Conservation (phyloP, 495 filamentous ascomycete species). For the Penicillium verhagenii region DNA sequence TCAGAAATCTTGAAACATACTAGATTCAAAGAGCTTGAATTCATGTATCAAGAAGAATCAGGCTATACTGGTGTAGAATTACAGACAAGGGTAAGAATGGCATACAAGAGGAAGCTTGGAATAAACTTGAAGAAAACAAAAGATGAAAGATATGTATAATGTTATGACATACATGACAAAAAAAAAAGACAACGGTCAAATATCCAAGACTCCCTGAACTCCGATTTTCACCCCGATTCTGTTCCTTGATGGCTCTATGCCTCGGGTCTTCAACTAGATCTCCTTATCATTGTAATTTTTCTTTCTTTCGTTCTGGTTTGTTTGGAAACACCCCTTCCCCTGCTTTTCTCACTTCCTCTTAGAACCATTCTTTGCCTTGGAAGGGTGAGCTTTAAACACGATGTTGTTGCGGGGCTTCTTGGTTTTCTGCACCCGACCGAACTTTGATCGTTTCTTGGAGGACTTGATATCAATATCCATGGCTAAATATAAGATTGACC, state of each 20-base stretch:
- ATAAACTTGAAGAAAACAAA: too few relatives aligned
- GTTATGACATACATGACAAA: too few relatives aligned
- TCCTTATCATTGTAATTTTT: neutral
- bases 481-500: conserved; percentile 18
- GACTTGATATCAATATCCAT: conserved; percentile 39
- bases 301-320: too few relatives aligned
- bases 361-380: conserved; percentile 27
- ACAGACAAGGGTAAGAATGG: too few relatives aligned
- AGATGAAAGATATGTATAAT: too few relatives aligned
- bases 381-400: conserved; percentile 34
- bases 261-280: neutral
- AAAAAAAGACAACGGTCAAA: neutral
- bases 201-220: neutral
- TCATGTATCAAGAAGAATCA: too few relatives aligned
- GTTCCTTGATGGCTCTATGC: neutral
- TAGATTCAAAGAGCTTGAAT: too few relatives aligned
- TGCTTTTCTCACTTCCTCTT: conserved; percentile 30
- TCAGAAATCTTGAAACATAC: too few relatives aligned
- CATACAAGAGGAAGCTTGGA: too few relatives aligned
- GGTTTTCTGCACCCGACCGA: conserved; percentile 40
- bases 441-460: conserved; percentile 24
- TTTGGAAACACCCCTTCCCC: too few relatives aligned
- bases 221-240: neutral
- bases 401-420: conserved; percentile 45
- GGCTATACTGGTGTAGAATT: too few relatives aligned